Conservation (phyloP, 768 basidiomycete genomes). For the Auriscalpium microsporum region DNA sequence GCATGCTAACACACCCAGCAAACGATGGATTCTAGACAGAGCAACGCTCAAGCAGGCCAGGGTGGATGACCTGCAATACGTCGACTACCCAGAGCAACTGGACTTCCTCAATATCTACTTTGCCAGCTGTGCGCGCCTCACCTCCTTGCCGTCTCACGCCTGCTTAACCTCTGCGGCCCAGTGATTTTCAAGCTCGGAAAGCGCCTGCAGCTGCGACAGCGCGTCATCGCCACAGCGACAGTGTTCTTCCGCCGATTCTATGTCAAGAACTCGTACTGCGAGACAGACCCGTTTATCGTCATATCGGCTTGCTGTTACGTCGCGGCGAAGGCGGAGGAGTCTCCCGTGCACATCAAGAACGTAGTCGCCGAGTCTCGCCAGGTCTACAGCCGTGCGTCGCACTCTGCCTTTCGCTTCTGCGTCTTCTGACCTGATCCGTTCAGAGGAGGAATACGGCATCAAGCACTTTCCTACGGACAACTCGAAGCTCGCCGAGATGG, state of each 20-base stretch:
- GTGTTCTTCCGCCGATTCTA: constrained; percentile 98
- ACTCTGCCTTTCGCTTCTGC: not conserved
- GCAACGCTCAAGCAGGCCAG: constrained; percentile 68
- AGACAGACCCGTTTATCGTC: constrained; percentile 92
- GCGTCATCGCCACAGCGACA: constrained; percentile 88
- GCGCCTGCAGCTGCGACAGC: constrained; percentile 74
- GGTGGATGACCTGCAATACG: constrained; percentile 67
- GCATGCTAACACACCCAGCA: constrained; percentile 40
- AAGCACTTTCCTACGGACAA: constrained; percentile 84
- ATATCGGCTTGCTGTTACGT: constrained; percentile 92
- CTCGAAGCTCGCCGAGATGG: constrained; percentile 94
- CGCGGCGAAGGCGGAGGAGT: constrained; percentile 96
- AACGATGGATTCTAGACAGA: constrained; percentile 87
- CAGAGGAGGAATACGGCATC: constrained; percentile 61
- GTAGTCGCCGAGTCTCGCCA: constrained; percentile 76
- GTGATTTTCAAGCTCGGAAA: constrained; percentile 85
- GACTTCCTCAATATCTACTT: constrained; percentile 85
- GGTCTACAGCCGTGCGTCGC: constrained; percentile 59
- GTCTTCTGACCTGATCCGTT: not conserved
- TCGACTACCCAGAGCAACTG: constrained; percentile 68
- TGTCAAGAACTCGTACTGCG: constrained; percentile 89
- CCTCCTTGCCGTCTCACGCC: constrained; percentile 9
- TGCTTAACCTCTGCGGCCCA: constrained; percentile 20
- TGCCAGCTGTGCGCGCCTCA: constrained; percentile 54
- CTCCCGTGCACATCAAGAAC: constrained; percentile 89